phyloP scores from a whole-genome alignment of 805 yeast species.

The Nakazawaea laoshanensis region DNA sequence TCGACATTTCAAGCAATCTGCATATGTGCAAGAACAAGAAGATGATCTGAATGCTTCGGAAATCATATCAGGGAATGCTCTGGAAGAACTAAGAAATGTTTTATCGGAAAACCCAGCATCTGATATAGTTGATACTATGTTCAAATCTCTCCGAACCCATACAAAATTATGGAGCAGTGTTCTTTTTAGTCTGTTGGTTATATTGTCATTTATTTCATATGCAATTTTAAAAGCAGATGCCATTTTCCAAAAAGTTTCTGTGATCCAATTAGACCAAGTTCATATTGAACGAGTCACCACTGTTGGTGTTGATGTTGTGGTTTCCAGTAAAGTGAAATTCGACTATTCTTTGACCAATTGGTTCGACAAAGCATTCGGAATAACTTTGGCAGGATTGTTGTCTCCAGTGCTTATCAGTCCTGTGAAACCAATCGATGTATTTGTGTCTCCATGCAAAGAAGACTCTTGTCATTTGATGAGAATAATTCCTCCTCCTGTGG shows the following conservation, averaged over 20 bases:
- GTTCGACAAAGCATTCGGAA: conserved; percentile 3
- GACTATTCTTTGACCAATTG: conserved; percentile 14
- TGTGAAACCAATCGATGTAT: conserved; percentile 10
- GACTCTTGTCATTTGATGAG: conserved; percentile 2
- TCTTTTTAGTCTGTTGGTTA: too few relatives aligned
- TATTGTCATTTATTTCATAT: too few relatives aligned
- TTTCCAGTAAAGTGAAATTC: conserved; percentile 11
- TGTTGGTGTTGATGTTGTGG: conserved; percentile 12
- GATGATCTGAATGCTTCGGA: too few relatives aligned
- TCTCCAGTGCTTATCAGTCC: conserved; percentile 10
- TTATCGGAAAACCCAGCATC: too few relatives aligned
- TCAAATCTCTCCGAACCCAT: too few relatives aligned
- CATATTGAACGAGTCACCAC: conserved; percentile 11
- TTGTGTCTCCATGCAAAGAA: conserved; percentile 6
- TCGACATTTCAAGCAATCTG: too few relatives aligned
- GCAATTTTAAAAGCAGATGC: conserved; percentile 1
- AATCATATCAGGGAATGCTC: too few relatives aligned
- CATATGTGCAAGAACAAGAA: too few relatives aligned
- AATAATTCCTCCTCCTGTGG: conserved; percentile 3
- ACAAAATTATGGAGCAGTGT: too few relatives aligned
- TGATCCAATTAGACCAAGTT: conserved; percentile 7
- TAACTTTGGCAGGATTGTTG: conserved; percentile 1
- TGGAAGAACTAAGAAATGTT: too few relatives aligned
- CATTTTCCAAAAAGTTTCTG: conserved; percentile 6
- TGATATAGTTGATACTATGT: too few relatives aligned